These are phyloP conservation scores for Phoenix dactylifera DNA, from an alignment of 176 grass and related monocot genomes.

Conservation along the genomic window DNA sequence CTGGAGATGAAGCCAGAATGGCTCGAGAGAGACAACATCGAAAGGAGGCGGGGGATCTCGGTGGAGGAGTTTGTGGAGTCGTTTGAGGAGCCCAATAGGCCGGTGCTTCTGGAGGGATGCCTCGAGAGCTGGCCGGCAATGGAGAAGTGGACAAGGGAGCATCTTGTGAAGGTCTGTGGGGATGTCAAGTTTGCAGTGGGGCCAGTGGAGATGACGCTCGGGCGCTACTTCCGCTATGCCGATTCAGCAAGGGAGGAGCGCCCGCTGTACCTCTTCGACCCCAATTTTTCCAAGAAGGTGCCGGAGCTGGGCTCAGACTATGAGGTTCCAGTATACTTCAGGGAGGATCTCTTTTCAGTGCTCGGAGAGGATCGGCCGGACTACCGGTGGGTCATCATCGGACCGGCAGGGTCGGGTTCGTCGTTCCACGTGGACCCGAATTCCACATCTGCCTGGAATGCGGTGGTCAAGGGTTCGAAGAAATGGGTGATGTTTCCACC, in stretches of 20 bases:
- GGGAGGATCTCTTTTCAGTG: slow-evolving; percentile 72
- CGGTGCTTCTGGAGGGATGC: slow-evolving; percentile 84
- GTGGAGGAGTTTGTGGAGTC: slow-evolving; percentile 54
- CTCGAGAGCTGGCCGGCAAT: slow-evolving; percentile 60
- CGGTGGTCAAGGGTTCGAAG: slow-evolving; percentile 70
- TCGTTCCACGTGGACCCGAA: slow-evolving; percentile 97
- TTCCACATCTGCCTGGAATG: slow-evolving; percentile 91
- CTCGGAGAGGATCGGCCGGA: slow-evolving; percentile 74
- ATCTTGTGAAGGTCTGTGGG: slow-evolving; percentile 40
- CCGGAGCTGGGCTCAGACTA: slow-evolving; percentile 65
- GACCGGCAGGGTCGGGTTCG: slow-evolving; percentile 62
- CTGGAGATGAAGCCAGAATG: slow-evolving; percentile 88
- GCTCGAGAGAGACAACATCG: slow-evolving; percentile 70
- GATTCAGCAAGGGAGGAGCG: slow-evolving; percentile 75
- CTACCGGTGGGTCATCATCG: slow-evolving; percentile 82
- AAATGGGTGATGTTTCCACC: slow-evolving; percentile 95
- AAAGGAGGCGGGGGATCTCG: slow-evolving; percentile 42
- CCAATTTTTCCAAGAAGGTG: slow-evolving; percentile 67
- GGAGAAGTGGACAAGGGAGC: slow-evolving; percentile 47
- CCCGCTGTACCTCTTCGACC: slow-evolving; percentile 80
- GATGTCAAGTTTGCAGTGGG: slow-evolving; percentile 47
- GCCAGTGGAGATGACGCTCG: slow-evolving; percentile 59
- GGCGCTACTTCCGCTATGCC: slow-evolving; percentile 57
- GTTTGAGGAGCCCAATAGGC: slow-evolving; percentile 70
- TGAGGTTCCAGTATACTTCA: slow-evolving; percentile 61